Conservation (phyloP, 306 rosid species). For the Acacia confusa region DNA sequence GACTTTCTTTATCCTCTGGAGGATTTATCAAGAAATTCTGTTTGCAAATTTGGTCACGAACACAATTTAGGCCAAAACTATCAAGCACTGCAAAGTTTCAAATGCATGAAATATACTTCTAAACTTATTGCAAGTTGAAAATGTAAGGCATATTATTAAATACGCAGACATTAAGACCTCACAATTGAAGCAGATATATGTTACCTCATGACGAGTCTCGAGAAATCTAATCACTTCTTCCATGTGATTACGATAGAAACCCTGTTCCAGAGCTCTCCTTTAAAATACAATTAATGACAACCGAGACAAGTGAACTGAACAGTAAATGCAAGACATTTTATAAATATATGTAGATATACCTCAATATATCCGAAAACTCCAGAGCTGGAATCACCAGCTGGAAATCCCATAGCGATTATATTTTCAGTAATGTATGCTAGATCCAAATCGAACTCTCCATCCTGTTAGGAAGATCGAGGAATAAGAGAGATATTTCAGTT, state of each 20-base stretch:
- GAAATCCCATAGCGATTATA: slow-evolving; percentile 93
- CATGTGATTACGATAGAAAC: slow-evolving; percentile 95
- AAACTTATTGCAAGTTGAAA: neutral
- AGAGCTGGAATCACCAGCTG: slow-evolving; percentile 88
- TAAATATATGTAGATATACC: slow-evolving; percentile 45
- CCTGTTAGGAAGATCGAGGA: slow-evolving; percentile 49
- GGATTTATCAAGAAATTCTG: neutral
- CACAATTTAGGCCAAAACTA: neutral
- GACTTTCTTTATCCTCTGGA: neutral
- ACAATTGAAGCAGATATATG: slow-evolving; percentile 18
- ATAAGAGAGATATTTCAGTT: slow-evolving; percentile 10
- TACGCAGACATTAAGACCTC: slow-evolving; percentile 13
- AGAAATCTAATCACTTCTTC: slow-evolving; percentile 87
- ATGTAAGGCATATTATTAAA: neutral
- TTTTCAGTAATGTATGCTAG: slow-evolving; percentile 89
- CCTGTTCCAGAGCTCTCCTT: slow-evolving; percentile 59
- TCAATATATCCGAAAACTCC: slow-evolving; percentile 87
- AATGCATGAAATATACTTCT: neutral
- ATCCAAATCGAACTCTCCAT: slow-evolving; percentile 89
- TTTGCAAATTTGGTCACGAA: neutral
- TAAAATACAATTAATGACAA: slow-evolving; percentile 31
- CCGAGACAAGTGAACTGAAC: slow-evolving; percentile 26
- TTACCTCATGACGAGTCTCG: slow-evolving; percentile 87
- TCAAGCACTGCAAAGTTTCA: neutral
- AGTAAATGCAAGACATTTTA: slow-evolving; percentile 24